Evolutionary conservation across 306 rosid genomes (phyloP).

Genomic region (Prunus davidiana): DNA sequence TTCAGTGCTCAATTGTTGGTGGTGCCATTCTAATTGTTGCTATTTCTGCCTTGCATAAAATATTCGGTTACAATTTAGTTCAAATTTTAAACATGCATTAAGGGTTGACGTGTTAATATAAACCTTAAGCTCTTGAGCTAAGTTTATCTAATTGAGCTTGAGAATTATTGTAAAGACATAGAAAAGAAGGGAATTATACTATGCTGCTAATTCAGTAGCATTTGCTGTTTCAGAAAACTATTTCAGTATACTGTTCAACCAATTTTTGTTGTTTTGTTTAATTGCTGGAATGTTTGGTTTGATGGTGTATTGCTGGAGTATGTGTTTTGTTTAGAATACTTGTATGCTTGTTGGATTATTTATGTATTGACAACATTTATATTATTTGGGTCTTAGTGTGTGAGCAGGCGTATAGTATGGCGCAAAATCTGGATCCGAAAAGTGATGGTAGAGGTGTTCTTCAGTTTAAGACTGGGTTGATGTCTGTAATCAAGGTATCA

Average conservation of each 20-base stretch:
- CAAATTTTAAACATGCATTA: background rate
- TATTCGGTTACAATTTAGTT: background rate
- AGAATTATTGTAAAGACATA: background rate
- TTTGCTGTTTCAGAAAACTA: background rate
- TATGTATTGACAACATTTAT: slow-evolving; percentile 1
- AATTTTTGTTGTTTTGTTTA: background rate
- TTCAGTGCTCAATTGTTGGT: background rate
- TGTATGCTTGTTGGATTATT: background rate
- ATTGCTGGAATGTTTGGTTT: background rate
- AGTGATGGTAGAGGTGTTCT: slow-evolving; percentile 92
- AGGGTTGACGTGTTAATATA: background rate
- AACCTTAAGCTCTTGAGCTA: background rate
- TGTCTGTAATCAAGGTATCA: slow-evolving; percentile 88
- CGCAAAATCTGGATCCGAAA: slow-evolving; percentile 85
- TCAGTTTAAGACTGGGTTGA: slow-evolving; percentile 93
- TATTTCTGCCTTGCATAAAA: background rate
- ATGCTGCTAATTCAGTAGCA: background rate
- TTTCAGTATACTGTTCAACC: background rate
- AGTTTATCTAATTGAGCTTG: slow-evolving; percentile 8
- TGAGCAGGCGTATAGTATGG: slow-evolving; percentile 95
- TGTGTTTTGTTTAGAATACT: background rate
- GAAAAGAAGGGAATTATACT: background rate
- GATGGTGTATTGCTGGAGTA: background rate
- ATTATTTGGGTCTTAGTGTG: slow-evolving; percentile 66
- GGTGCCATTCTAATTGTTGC: background rate